Conservation (phyloP, 2,329 filamentous ascomycete species). For the Trichophyton mentagrophytes region DNA sequence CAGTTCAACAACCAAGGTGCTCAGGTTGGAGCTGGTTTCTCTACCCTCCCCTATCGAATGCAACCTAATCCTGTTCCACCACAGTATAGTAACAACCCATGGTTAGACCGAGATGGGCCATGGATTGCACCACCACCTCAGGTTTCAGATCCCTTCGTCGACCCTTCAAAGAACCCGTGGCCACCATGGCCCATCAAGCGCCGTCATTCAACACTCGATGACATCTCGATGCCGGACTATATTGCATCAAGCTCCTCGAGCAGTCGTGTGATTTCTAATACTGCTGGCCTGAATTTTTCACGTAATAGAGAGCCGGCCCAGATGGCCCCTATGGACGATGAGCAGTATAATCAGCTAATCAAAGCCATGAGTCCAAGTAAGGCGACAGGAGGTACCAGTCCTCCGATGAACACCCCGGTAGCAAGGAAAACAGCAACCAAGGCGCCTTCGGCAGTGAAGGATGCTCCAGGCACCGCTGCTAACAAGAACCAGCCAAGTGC, state of each 20-base stretch:
- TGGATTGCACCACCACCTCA: slow-evolving; percentile 19
- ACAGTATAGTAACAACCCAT: slow-evolving; percentile 12
- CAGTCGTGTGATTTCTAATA: slow-evolving; percentile 30
- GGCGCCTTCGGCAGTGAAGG: background rate
- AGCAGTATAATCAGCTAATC: slow-evolving; percentile 26
- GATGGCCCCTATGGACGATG: slow-evolving; percentile 23
- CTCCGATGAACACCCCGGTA: slow-evolving; percentile 22
- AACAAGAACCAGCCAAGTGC: slow-evolving; percentile 13
- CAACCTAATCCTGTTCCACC: slow-evolving; percentile 21
- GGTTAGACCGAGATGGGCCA: slow-evolving; percentile 17
- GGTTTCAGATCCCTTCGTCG: slow-evolving; percentile 31
- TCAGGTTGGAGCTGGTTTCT: slow-evolving; percentile 14
- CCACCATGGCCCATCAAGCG: slow-evolving; percentile 17
- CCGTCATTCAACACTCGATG: slow-evolving; percentile 29
- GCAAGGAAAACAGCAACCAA: slow-evolving; percentile 8
- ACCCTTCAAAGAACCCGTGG: slow-evolving; percentile 22
- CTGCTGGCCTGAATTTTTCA: slow-evolving; percentile 31
- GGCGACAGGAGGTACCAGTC: slow-evolving; percentile 18
- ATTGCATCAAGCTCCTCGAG: slow-evolving; percentile 27
- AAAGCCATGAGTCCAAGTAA: slow-evolving; percentile 28
- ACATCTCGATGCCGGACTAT: slow-evolving; percentile 40
- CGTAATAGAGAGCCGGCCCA: slow-evolving; percentile 31
- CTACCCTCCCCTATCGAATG: slow-evolving; percentile 21
- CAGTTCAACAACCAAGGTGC: slow-evolving; percentile 14
- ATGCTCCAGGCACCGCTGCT: background rate